A percentile compares a stretch with the other conserved stretches of the same genome.
phyloP scores from a whole-genome alignment of 495 filamentous ascomycete species.

The Penicillium verhagenii region DNA sequence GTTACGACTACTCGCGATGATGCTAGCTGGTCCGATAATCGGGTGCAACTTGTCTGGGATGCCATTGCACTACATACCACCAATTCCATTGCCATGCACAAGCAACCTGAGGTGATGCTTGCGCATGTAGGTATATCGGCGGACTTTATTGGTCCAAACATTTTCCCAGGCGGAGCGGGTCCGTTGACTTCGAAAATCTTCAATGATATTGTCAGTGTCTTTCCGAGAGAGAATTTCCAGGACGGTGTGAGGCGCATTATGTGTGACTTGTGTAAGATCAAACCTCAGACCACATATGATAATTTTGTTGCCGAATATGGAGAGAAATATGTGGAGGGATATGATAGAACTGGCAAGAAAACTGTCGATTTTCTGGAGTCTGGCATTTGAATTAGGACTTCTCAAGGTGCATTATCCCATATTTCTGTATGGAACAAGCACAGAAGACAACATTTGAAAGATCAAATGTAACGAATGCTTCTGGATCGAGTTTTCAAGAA shows the following conservation, averaged over 20 bases:
- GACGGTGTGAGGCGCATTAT: slow-evolving; percentile 34
- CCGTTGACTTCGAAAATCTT: slow-evolving; percentile 36
- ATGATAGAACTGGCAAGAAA: not conserved
- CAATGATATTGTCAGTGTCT: slow-evolving; percentile 29
- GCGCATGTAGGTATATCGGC: slow-evolving; percentile 41
- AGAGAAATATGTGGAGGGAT: slow-evolving; percentile 11
- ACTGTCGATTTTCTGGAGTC: not conserved
- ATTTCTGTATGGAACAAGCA: no score
- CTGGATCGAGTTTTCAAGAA: no score
- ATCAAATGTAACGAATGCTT: no score
- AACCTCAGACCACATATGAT: slow-evolving; percentile 51
- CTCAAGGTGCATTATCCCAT: no score
- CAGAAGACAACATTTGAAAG: no score
- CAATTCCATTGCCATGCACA: slow-evolving; percentile 37
- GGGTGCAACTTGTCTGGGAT: slow-evolving; percentile 53
- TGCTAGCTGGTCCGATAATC: slow-evolving; percentile 33
- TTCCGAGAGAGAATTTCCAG: slow-evolving; percentile 38
- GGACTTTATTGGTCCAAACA: slow-evolving; percentile 46
- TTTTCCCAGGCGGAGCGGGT: slow-evolving; percentile 7
- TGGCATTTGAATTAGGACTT: not conserved
- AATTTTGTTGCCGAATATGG: slow-evolving; percentile 44
- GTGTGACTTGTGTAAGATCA: slow-evolving; percentile 43
- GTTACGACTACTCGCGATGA: slow-evolving; percentile 9
- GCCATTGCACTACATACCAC: slow-evolving; percentile 53
- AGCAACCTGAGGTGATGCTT: slow-evolving; percentile 45